phyloP scores from a whole-genome alignment of 495 filamentous ascomycete genomes.

The Daldinia concentrica region DNA sequence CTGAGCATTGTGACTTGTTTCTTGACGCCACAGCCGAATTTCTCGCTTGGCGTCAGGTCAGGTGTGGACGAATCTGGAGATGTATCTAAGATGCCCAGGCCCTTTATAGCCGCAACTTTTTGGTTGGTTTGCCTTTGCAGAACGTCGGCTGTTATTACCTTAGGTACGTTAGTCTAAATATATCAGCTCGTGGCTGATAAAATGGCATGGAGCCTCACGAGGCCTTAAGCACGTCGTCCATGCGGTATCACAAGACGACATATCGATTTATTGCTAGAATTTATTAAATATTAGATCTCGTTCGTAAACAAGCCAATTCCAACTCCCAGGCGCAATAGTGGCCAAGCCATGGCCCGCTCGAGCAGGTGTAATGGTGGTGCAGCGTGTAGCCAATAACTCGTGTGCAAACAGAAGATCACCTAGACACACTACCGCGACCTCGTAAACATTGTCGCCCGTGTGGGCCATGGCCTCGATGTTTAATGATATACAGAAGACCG shows the following conservation, averaged over 20 bases:
- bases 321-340: conserved; percentile 5
- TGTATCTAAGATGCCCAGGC: neutral
- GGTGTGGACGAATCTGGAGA: conserved; percentile 4
- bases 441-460: conserved; percentile 39
- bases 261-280: conserved; percentile 19
- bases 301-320: conserved; percentile 30
- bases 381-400: conserved; percentile 39
- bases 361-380: conserved; percentile 37
- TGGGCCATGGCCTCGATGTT: conserved; percentile 32
- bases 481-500: conserved; percentile 25
- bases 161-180: conserved; percentile 2
- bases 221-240: conserved; percentile 15
- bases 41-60: conserved; percentile 9
- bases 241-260: conserved; percentile 27
- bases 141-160: conserved; percentile 7
- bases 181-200: conserved; percentile 34
- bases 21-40: conserved; percentile 24
- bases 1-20: conserved; percentile 14
- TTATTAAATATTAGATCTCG: conserved; percentile 19
- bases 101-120: conserved; percentile 9
- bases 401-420: conserved; percentile 16
- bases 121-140: neutral
- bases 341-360: conserved; percentile 24
- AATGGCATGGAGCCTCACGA: conserved; percentile 32
- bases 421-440: conserved; percentile 22